A percentile compares a stretch with the other conserved stretches of the same genome.
Conservation (phyloP, 2,329 filamentous ascomycete genomes). For the Stenocarpella maydis region DNA sequence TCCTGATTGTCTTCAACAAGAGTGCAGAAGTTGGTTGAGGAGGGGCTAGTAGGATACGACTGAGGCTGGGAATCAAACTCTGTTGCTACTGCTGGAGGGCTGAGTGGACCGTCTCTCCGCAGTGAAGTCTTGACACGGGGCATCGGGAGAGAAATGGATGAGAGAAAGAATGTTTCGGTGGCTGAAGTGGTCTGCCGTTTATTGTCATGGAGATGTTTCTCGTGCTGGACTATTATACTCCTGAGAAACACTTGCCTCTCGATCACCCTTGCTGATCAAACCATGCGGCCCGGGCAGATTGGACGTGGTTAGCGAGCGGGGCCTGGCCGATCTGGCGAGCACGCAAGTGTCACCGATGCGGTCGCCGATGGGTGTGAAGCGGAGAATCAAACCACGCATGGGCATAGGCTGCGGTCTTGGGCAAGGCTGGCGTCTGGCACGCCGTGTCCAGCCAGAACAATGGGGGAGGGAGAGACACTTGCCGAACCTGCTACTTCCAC, state of each 20-base stretch:
- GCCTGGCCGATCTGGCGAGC: constrained; percentile 19
- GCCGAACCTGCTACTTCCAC: background rate
- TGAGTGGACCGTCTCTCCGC: constrained; percentile 26
- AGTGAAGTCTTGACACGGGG: constrained; percentile 29
- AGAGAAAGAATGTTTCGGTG: constrained; percentile 7
- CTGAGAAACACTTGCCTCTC: constrained; percentile 23
- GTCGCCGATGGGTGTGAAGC: constrained; percentile 24
- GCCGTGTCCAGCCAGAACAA: background rate
- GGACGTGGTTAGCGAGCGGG: constrained; percentile 5
- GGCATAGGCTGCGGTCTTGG: background rate
- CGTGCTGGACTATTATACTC: constrained; percentile 28
- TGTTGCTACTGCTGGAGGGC: constrained; percentile 22
- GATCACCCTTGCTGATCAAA: constrained; percentile 27
- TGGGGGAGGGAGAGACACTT: background rate
- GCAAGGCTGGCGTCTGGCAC: background rate
- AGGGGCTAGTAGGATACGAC: constrained; percentile 1
- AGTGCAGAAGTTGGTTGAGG: constrained; percentile 6
- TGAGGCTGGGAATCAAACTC: constrained; percentile 11
- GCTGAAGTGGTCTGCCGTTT: constrained; percentile 12
- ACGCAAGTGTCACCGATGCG: constrained; percentile 24
- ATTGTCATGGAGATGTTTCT: constrained; percentile 7
- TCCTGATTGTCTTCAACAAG: background rate
- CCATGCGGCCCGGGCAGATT: background rate
- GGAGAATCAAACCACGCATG: constrained; percentile 16
- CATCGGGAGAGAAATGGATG: constrained; percentile 15